A percentile compares a stretch with the other conserved stretches of the same genome.
phyloP scores from a whole-genome alignment of 2,329 filamentous ascomycete species.

The Fusarium albidum region DNA sequence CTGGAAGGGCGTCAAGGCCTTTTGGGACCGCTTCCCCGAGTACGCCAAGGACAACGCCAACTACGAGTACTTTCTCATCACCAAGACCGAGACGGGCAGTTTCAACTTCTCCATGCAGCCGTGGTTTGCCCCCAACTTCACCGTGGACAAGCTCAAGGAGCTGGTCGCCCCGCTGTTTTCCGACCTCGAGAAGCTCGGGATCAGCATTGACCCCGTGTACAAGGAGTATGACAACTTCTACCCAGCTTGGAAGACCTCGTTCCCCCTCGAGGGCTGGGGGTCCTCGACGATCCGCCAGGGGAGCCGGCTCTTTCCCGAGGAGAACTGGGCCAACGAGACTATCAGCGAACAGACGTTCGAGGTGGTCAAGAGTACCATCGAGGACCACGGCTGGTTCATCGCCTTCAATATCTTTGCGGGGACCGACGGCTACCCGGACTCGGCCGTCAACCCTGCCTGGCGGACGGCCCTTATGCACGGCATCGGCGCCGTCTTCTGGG shows the following conservation, averaged over 20 bases:
- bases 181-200: conserved; percentile 42
- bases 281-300: conserved; percentile 37
- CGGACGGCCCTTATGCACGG: conserved; percentile 22
- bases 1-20: conserved; percentile 41
- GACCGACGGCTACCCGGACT: conserved; percentile 17
- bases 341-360: conserved; percentile 19
- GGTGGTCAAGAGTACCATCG: conserved; percentile 20
- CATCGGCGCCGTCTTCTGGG: conserved; percentile 21
- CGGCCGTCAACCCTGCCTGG: conserved; percentile 26
- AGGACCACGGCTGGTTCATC: conserved; percentile 26
- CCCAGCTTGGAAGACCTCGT: conserved; percentile 37
- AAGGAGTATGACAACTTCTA: conserved; percentile 37
- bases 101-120: conserved; percentile 44
- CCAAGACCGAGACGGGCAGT: conserved; percentile 32
- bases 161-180: conserved; percentile 49
- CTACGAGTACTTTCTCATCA: conserved; percentile 40
- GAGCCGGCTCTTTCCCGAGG: conserved; percentile 29
- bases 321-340: conserved; percentile 23
- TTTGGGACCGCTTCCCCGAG: conserved; percentile 35
- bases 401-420: conserved; percentile 25
- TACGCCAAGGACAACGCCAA: conserved; percentile 36
- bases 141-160: conserved; percentile 6
- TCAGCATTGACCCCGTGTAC: conserved; percentile 37
- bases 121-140: conserved; percentile 38
- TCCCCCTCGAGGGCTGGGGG: conserved; percentile 37